Percentiles rank a stretch among this genome's conserved stretches.
Evolutionary conservation across 2,329 filamentous ascomycete genomes (phyloP).

Genomic region (Diaporthe ampelina): DNA sequence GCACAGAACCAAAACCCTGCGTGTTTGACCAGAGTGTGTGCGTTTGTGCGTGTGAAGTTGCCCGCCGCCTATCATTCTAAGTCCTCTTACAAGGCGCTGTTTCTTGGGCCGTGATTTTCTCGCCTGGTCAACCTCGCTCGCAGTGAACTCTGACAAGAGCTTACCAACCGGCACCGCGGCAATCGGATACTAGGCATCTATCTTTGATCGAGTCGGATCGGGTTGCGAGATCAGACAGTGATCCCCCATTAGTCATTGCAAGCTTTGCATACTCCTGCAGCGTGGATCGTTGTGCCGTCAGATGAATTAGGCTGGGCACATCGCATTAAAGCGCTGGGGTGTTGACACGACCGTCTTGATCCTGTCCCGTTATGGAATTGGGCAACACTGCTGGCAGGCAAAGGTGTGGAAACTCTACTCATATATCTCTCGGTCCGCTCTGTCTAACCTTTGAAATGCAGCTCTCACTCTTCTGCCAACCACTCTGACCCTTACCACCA

Average conservation of each 20-base stretch:
- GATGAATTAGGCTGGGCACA: slow-evolving; percentile 43
- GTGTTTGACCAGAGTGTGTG: slow-evolving; percentile 10
- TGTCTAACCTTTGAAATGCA: slow-evolving; percentile 40
- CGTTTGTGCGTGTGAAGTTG: slow-evolving; percentile 10
- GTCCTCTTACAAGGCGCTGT: not conserved
- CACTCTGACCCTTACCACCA: slow-evolving; percentile 47
- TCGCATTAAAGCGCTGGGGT: slow-evolving; percentile 43
- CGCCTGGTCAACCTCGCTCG: slow-evolving; percentile 26
- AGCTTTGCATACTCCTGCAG: slow-evolving; percentile 27
- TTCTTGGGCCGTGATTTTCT: not conserved
- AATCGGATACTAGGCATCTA: slow-evolving; percentile 13
- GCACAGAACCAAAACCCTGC: slow-evolving; percentile 1
- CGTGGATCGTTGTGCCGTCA: slow-evolving; percentile 39
- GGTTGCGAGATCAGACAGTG: slow-evolving; percentile 20
- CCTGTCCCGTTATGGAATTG: slow-evolving; percentile 56
- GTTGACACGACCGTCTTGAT: slow-evolving; percentile 43
- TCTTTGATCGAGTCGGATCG: slow-evolving; percentile 28
- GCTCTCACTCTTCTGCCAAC: slow-evolving; percentile 50
- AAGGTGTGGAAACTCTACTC: slow-evolving; percentile 50
- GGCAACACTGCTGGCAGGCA: slow-evolving; percentile 54
- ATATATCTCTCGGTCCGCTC: slow-evolving; percentile 21
- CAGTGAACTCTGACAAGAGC: slow-evolving; percentile 25
- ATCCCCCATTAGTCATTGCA: slow-evolving; percentile 34
- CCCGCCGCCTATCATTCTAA: not conserved
- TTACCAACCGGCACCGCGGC: slow-evolving; percentile 22